Conservation (phyloP, 345 rosid genomes). For the Aegle marmelos region DNA sequence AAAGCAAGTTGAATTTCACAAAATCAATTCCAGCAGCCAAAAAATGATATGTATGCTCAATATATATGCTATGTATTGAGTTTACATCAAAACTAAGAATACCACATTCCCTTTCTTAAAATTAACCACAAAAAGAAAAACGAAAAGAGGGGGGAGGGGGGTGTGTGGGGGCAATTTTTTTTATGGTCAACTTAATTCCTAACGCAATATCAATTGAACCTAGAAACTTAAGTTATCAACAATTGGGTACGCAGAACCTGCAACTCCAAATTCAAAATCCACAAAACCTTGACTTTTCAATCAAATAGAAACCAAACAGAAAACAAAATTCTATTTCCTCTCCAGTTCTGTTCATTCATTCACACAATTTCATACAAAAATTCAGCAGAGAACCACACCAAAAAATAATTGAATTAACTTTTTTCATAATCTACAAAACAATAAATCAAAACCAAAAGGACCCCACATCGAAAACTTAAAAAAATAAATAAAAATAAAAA, state of each 20-base stretch:
- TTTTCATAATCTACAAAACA: neutral
- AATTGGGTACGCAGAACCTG: neutral
- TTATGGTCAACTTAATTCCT: neutral
- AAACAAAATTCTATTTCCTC: neutral
- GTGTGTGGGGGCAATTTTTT: neutral
- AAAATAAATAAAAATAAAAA: neutral
- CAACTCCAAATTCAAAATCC: neutral
- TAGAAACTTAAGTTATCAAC: neutral
- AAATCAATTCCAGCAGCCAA: neutral
- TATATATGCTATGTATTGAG: neutral
- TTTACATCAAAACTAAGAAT: neutral
- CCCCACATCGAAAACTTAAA: neutral
- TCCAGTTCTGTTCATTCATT: neutral
- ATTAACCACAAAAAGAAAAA: too few species aligned
- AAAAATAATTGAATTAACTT: neutral
- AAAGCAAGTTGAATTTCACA: neutral
- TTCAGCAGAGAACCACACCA: too few species aligned
- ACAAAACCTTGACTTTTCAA: neutral
- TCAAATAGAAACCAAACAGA: neutral
- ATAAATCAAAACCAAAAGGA: neutral
- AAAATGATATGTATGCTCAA: neutral
- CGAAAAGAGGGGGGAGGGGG: too few species aligned
- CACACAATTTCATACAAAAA: neutral
- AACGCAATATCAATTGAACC: neutral
- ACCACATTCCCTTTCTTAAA: too few species aligned